Base-by-base conservation (phyloP, 257 asterid species). In the Pogostemon cablin region DNA sequence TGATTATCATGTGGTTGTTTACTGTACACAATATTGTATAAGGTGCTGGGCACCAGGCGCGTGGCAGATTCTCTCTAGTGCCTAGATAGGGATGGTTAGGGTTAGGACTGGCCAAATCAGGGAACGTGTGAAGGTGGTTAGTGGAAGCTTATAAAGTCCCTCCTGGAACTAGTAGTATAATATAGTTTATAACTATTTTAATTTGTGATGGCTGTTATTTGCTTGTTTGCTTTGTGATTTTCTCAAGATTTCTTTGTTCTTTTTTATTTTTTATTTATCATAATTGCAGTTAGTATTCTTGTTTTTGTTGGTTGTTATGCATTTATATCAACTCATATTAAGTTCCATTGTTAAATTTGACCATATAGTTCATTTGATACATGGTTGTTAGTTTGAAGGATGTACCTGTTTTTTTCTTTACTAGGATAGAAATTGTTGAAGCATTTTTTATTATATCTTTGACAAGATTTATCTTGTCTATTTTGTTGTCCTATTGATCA, bases 211-310 rank as follows among this genome's bases (percentile, higher is more conserved):
- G n/a, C 35, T 62, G 65, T 37, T 48, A 3, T 68, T 66, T 46
- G 72, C 70, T 3, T 55, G 71, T 46, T 46, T 62, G 41, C 70
- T 47, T 67, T 59, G 52, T 5, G 7, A 62, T 44, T 78, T 73
- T 68, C 61, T 39, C 59, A 9, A 50, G 17, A 56, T 59, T 7
- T 69, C 62, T 65, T 59, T 8, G 10, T 75, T 63, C 48, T 71
- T 47, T 25, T 25, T 25, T 25, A 25, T 25, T 25, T 25, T 25
- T 0, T 25, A 25, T 25, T 62, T 20, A 42, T 69, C 42, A 4
- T 46, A 15, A 41, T 46, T 50, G 38, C 39, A 48, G 65, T 74
- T 72, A n/a, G 15, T 7, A 32, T 62, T 44, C 9, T 40, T 38
- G n/a, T 25, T 41, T 55, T 73, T 73, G 65, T 37, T 32, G 32